Conservation (phyloP, 768 basidiomycete genomes). For the Tulasnella sp. region DNA sequence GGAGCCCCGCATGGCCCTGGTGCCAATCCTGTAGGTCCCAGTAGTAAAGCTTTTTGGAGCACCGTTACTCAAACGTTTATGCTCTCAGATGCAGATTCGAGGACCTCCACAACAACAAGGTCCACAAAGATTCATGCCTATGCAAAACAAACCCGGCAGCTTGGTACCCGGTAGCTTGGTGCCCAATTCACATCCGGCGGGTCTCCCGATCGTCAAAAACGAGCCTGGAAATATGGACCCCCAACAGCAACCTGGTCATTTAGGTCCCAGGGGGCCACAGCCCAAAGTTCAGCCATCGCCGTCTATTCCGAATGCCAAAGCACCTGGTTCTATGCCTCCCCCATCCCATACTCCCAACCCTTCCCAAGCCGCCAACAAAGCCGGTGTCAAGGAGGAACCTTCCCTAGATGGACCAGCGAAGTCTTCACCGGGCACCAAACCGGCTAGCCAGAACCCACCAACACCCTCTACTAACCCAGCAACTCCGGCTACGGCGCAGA, state of each 20-base stretch:
- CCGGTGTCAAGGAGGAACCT: slow-evolving; percentile 11
- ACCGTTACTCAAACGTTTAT: not conserved
- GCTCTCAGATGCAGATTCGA: slow-evolving; percentile 12
- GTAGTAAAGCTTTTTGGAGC: not conserved
- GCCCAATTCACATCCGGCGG: not conserved
- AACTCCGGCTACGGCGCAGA: not conserved
- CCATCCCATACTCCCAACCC: slow-evolving; percentile 15
- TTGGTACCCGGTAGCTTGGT: slow-evolving; percentile 15
- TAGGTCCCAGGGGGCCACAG: slow-evolving; percentile 6
- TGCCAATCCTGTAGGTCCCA: no score
- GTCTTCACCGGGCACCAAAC: slow-evolving; percentile 12
- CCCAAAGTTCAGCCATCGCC: slow-evolving; percentile 20
- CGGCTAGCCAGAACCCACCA: not conserved
- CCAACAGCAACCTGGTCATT: not conserved
- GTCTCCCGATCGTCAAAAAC: slow-evolving; percentile 18
- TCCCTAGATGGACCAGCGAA: not conserved
- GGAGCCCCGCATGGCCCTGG: no score
- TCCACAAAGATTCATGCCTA: not conserved
- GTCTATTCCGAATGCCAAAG: slow-evolving; percentile 15
- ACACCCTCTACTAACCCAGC: slow-evolving; percentile 8
- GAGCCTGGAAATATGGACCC: slow-evolving; percentile 10
- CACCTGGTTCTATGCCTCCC: slow-evolving; percentile 16
- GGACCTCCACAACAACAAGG: not conserved
- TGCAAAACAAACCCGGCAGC: not conserved
- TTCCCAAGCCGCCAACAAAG: not conserved